These are phyloP conservation scores for Bertia moriformis DNA, from an alignment of 2,329 filamentous ascomycete genomes.

Conservation along the genomic window DNA sequence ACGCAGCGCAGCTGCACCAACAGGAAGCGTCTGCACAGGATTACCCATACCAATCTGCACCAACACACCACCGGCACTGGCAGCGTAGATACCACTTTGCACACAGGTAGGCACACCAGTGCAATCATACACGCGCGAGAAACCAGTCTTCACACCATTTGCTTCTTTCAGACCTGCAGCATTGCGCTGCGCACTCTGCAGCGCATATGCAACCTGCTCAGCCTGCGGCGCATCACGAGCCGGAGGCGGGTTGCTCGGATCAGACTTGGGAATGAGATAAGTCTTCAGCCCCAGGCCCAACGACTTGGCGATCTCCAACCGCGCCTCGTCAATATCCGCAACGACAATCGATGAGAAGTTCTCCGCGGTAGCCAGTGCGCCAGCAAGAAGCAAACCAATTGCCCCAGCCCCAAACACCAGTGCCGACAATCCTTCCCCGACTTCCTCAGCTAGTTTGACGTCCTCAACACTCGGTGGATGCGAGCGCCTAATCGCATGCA, in stretches of 20 bases:
- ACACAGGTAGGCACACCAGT: constrained; percentile 64
- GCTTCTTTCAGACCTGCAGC: constrained; percentile 14
- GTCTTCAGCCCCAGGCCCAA: constrained; percentile 46
- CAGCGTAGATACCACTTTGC: constrained; percentile 61
- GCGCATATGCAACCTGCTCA: background rate
- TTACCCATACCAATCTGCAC: constrained; percentile 71
- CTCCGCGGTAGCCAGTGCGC: constrained; percentile 40
- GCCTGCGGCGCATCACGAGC: background rate
- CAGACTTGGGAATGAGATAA: constrained; percentile 31
- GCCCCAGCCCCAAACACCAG: constrained; percentile 53
- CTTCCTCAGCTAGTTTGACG: background rate
- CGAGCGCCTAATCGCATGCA: constrained; percentile 44
- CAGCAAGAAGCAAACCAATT: constrained; percentile 46
- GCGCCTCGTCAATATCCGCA: constrained; percentile 42
- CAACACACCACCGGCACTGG: constrained; percentile 55
- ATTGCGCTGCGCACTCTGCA: constrained; percentile 15
- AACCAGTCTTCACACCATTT: constrained; percentile 43
- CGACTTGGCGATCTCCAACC: constrained; percentile 42
- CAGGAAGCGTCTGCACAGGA: constrained; percentile 59
- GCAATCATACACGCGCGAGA: constrained; percentile 62
- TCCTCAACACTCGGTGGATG: constrained; percentile 19
- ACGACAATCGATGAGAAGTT: constrained; percentile 45
- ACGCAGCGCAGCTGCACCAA: constrained; percentile 57
- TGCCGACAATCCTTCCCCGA: constrained; percentile 28
- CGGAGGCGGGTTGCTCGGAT: constrained; percentile 21